Evolutionary conservation across 768 basidiomycete genomes (phyloP).

Genomic region (Sporobolomyces roseus): DNA sequence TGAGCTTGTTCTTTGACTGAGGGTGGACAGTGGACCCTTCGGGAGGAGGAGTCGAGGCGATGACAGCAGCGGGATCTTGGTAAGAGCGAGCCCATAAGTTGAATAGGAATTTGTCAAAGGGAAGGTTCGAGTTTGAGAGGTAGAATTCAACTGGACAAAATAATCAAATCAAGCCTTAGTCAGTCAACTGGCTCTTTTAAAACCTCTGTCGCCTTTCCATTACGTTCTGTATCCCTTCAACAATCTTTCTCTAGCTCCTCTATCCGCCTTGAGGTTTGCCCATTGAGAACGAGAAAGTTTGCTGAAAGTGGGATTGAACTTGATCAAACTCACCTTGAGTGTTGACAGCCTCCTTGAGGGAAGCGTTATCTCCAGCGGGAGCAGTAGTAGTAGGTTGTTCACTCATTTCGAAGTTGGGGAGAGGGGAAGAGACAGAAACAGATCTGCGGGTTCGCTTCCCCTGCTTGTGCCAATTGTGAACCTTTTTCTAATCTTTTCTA

Average conservation of each 20-base stretch:
- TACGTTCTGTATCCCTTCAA: background rate
- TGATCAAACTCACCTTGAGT: conserved; percentile 36
- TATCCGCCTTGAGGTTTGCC: no score
- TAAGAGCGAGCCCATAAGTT: conserved; percentile 31
- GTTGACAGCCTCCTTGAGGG: conserved; percentile 27
- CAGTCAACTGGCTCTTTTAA: background rate
- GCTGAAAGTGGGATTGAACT: background rate
- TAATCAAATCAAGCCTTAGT: background rate
- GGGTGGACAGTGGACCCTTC: conserved; percentile 22
- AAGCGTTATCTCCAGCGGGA: background rate
- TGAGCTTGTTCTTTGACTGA: conserved; percentile 21
- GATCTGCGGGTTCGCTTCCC: background rate
- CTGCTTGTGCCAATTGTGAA: background rate
- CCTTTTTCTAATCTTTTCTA: background rate
- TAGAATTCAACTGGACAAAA: conserved; percentile 77
- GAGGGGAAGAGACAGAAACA: background rate
- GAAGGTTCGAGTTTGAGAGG: conserved; percentile 93
- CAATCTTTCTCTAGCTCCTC: background rate
- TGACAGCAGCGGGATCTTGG: conserved; percentile 36
- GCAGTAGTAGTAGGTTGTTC: background rate
- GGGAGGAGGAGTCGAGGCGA: conserved; percentile 30
- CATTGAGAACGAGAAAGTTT: background rate
- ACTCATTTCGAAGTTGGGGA: conserved; percentile 19
- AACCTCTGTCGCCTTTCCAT: background rate
- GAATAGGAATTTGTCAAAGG: conserved; percentile 44